Base-by-base conservation (phyloP, 2,329 filamentous ascomycete species). In the Stagonosporopsis chrysanthemi region DNA sequence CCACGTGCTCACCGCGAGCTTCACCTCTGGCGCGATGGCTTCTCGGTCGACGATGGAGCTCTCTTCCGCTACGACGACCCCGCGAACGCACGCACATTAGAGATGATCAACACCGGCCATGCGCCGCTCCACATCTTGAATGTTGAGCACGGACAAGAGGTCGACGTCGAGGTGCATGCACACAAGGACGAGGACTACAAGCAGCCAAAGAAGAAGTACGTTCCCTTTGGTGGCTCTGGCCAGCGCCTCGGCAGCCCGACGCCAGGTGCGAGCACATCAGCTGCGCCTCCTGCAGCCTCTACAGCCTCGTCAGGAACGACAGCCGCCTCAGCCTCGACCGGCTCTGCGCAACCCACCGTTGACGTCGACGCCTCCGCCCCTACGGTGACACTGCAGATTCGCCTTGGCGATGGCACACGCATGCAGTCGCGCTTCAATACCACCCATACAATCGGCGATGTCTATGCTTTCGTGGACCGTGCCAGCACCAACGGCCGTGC, bases 361-460 rank as follows among this genome's bases (percentile, higher is more conserved):
- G 65, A 79, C 0, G 78, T 91, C 35, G 88, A 95, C 68, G 77
- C 83, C 49, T 86, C 87, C 0, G 86, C 86, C 63, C 91, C 91
- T 0, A 88, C 83, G 0, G 66, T 95, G 22, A 87, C 82, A 60
- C 82, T 96, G 38, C 88, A 92, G 66, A 88, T 96, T 55, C 89
- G 92, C 69, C 83, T 95, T 53, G 90, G 88, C 1, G 88, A 94
- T 64, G 91, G 91, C 36, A 89, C 89, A 1, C 84, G 90, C 40
- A 79, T 95, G 23, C 86, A 88, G n/a, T 90, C 89, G 24, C 86
- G 90, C 8, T 96, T 96, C 79, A 95, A 95, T 79, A 88, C 88
- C 0, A 88, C 84, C 0, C 88, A 92, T 66, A 95, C 90, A 0
- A 79, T 96, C 43, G 88, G 86, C 15, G 89, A 94, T 63, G 83